phyloP scores from a whole-genome alignment of 805 yeast species.

The Myxozyma neglecta region DNA sequence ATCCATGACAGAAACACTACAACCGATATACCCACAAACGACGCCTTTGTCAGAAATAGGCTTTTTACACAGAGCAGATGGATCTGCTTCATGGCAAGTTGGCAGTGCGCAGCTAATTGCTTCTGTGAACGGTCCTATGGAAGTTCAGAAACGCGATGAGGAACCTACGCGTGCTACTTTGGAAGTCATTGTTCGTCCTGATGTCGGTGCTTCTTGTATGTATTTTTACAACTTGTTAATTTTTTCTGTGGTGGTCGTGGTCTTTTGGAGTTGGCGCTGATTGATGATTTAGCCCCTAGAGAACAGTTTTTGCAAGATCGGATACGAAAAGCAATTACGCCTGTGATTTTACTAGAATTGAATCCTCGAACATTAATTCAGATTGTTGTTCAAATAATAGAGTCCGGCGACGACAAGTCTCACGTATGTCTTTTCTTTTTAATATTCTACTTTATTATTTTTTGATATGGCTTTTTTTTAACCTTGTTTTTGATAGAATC shows the following conservation, averaged over 20 bases:
- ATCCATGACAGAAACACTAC: neutral
- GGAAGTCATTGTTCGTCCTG: slow-evolving; percentile 78
- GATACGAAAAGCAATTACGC: slow-evolving; percentile 58
- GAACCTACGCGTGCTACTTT: slow-evolving; percentile 73
- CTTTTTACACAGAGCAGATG: slow-evolving; percentile 25
- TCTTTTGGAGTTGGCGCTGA: neutral
- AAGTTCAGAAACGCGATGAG: slow-evolving; percentile 79
- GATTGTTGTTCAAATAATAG: slow-evolving; percentile 63
- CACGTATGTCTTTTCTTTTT: slow-evolving; percentile 9
- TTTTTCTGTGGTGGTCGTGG: neutral
- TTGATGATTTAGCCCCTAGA: slow-evolving; percentile 48
- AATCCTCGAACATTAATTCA: slow-evolving; percentile 82
- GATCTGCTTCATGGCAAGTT: slow-evolving; percentile 27
- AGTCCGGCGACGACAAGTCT: slow-evolving; percentile 49
- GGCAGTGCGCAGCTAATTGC: slow-evolving; percentile 49
- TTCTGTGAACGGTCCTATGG: slow-evolving; percentile 90
- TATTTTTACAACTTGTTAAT: neutral
- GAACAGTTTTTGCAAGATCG: slow-evolving; percentile 77
- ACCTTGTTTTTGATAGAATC: slow-evolving; percentile 28
- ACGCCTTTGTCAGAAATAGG: slow-evolving; percentile 5
- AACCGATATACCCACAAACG: neutral
- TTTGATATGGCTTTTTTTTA: neutral
- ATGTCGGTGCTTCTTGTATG: slow-evolving; percentile 63
- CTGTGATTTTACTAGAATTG: slow-evolving; percentile 58
- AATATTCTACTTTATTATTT: neutral